phyloP scores from a whole-genome alignment of 2,329 filamentous ascomycete species.

The Scedosporium dehoogii region DNA sequence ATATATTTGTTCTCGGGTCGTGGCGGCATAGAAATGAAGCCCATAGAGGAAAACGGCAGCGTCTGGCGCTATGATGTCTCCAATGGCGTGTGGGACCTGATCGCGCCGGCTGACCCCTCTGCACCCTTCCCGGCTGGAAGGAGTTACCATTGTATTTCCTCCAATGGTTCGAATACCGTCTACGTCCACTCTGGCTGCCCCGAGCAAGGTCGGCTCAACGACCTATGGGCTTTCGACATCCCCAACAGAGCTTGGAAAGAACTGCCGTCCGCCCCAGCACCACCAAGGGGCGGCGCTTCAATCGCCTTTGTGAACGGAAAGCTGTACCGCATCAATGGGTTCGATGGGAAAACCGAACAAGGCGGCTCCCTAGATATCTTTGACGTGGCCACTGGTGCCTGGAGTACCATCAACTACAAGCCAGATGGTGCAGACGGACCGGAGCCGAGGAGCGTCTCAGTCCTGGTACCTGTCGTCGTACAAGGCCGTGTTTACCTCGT shows the following conservation, averaged over 20 bases:
- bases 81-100: constrained; percentile 30
- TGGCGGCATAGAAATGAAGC: constrained; percentile 48
- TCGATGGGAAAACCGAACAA: constrained; percentile 49
- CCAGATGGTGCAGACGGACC: constrained; percentile 20
- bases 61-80: constrained; percentile 44
- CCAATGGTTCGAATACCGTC: constrained; percentile 29
- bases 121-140: constrained; percentile 32
- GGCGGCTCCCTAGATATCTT: constrained; percentile 46
- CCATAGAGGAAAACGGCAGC: constrained; percentile 46
- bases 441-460: constrained; percentile 20
- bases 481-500: constrained; percentile 19
- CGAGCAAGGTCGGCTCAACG: constrained; percentile 40
- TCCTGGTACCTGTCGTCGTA: constrained; percentile 15
- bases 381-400: constrained; percentile 14
- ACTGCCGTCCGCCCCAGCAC: constrained; percentile 40
- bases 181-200: constrained; percentile 55
- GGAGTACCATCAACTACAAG: constrained; percentile 16
- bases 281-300: constrained; percentile 30
- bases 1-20: constrained; percentile 56
- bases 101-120: constrained; percentile 26
- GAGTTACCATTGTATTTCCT: constrained; percentile 46
- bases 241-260: constrained; percentile 36
- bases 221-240: constrained; percentile 52
- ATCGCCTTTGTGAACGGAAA: constrained; percentile 24
- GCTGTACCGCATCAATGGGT: constrained; percentile 54